Evolutionary conservation across 176 grass and related monocot genomes (phyloP).

Genomic region (Oryza nivara): DNA sequence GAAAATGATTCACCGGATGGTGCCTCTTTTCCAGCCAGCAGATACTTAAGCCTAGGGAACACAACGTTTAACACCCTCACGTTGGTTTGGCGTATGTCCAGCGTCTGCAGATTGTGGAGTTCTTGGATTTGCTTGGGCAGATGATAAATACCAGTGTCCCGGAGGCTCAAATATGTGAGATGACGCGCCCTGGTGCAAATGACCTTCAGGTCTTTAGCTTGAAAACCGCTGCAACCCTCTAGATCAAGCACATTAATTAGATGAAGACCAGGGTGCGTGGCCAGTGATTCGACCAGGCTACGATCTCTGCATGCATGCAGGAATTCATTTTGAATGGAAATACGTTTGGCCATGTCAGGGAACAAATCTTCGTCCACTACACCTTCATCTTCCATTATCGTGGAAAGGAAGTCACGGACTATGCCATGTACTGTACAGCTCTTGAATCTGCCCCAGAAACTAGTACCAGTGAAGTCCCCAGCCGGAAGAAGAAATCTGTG

Average conservation of each 20-base stretch:
- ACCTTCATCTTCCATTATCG: neutral
- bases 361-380: neutral
- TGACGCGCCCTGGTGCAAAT: neutral
- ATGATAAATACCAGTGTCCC: neutral
- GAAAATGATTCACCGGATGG: too few relatives aligned
- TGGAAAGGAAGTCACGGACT: neutral
- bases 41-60: constrained; percentile 23
- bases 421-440: neutral
- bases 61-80: neutral
- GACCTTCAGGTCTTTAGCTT: neutral
- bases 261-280: neutral
- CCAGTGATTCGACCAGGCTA: neutral
- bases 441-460: neutral
- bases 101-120: neutral
- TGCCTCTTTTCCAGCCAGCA: constrained; percentile 24
- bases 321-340: neutral
- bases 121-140: constrained; percentile 13
- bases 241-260: constrained; percentile 25
- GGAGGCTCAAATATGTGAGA: constrained; percentile 24
- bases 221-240: constrained; percentile 10
- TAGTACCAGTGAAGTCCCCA: too few relatives aligned
- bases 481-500: too few relatives aligned
- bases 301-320: neutral
- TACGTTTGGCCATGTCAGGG: neutral
- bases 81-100: constrained; percentile 6